Base-by-base conservation (phyloP, 2,329 filamentous ascomycete genomes). In the Fusarium drepaniforme region DNA sequence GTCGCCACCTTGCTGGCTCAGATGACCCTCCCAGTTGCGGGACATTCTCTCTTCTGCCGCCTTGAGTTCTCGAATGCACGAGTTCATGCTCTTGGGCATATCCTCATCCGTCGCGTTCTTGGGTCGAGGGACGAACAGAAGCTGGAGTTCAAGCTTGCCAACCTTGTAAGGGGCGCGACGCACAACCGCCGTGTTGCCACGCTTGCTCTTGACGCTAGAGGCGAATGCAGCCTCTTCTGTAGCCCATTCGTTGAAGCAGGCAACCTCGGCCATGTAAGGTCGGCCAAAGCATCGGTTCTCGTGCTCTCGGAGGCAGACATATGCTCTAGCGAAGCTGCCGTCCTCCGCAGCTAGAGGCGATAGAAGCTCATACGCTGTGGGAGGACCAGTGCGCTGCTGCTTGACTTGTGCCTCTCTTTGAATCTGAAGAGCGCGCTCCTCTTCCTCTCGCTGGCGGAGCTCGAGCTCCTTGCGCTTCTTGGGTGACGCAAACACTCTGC, bases 71-170 rank as follows among this genome's bases (percentile, higher is more conserved):
- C 97, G 91, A 77, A 98, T 93, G 83, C 95, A 98, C 51, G 94
- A 94, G 84, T 97, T 97, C 96, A 99, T 98, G 86, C 96, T 98
- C 91, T 98, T 98, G 65, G 97, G 97, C 95, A 99, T 98, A 77
- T 98, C 96, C 18, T 98, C 96, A 75, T 98, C 97, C 60, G 91
- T 92, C 35, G 92, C 89, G 53, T 93, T 93, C 86, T 94, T 96
- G 6, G 97, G 96, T 78, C 96, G 95, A 1, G 97, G 97, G 2
- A 99, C 95, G 80, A 98, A 99, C 16, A 99, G 88, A 11, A 99
- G 89, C 85, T 99, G 97, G 44, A 99, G 87, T 82, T 98, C 94
- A 65, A 99, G 89, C 85, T 98, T 98, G 75, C 96, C 97, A 79
- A 99, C 92, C 84, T 96, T 95, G 86, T 99, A 99, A n/a, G 97